These are phyloP conservation scores for Gossypium lobatum DNA, from an alignment of 441 rosid species.

Conservation along the genomic window DNA sequence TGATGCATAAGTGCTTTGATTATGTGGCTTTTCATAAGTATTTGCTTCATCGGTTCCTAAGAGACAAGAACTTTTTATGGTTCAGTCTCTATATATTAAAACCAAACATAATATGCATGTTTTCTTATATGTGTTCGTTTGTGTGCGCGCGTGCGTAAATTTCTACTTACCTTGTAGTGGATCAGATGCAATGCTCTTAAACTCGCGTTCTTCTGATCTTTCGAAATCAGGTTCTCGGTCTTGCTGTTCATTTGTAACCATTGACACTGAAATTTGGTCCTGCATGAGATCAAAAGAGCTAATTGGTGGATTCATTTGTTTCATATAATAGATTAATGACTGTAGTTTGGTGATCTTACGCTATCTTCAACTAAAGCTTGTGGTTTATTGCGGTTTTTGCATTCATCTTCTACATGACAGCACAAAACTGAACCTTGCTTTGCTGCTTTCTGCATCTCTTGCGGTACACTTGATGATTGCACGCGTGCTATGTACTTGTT, in stretches of 20 bases:
- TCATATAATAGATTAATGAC: conserved; percentile 11
- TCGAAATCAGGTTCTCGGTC: conserved; percentile 19
- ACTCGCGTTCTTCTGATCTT: conserved; percentile 8
- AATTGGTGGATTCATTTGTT: conserved; percentile 14
- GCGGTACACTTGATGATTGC: conserved; percentile 10
- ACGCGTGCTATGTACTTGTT: conserved; percentile 21
- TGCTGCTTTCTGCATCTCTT: conserved; percentile 23
- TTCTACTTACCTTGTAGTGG: conserved; percentile 33
- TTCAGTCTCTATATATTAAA: background rate
- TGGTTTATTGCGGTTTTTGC: conserved; percentile 23
- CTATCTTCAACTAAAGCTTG: conserved; percentile 26
- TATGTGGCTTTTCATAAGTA: conserved; percentile 16
- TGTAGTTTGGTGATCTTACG: conserved; percentile 38
- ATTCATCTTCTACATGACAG: conserved; percentile 16
- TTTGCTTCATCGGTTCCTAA: conserved; percentile 33
- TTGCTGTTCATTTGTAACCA: conserved; percentile 27
- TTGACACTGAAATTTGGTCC: conserved; percentile 23
- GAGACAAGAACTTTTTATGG: conserved; percentile 18
- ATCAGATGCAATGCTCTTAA: conserved; percentile 18
- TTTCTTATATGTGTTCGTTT: no score
- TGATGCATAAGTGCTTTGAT: conserved; percentile 11
- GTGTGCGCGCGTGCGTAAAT: background rate
- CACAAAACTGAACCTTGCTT: conserved; percentile 15
- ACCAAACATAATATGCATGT: no score
- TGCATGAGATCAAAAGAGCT: conserved; percentile 23